A percentile compares a stretch with the other conserved stretches of the same genome.
phyloP scores from a whole-genome alignment of 768 basidiomycete genomes.

The Rhizopogon vulgaris region DNA sequence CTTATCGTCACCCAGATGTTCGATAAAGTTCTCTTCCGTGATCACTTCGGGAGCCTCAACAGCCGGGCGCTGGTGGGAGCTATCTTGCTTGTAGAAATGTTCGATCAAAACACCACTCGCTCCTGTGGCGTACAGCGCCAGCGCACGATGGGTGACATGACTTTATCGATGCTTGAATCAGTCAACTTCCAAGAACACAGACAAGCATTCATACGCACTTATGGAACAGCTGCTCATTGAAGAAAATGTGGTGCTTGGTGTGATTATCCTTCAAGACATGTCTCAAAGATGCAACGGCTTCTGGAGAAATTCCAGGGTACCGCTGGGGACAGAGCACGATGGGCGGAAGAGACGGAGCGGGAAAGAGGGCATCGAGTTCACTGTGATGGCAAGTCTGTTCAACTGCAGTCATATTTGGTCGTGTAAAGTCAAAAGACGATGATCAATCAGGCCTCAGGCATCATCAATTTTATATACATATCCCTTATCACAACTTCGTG shows the following conservation, averaged over 20 bases:
- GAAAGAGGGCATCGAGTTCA: slow-evolving; percentile 2
- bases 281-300: slow-evolving; percentile 23
- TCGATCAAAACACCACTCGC: slow-evolving; percentile 16
- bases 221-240: slow-evolving; percentile 42
- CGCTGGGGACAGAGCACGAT: neutral
- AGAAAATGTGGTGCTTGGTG: slow-evolving; percentile 41
- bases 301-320: slow-evolving; percentile 9
- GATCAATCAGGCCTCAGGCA: no score
- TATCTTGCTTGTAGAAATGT: slow-evolving; percentile 20
- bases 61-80: slow-evolving; percentile 13
- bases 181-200: neutral
- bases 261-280: slow-evolving; percentile 43
- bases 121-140: slow-evolving; percentile 24
- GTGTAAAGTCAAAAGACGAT: no score
- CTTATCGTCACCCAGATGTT: slow-evolving; percentile 20
- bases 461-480: no score
- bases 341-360: slow-evolving; percentile 1
- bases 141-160: slow-evolving; percentile 23
- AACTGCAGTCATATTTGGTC: no score
- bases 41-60: slow-evolving; percentile 20
- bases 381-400: no score
- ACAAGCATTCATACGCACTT: slow-evolving; percentile 31
- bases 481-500: no score
- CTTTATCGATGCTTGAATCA: slow-evolving; percentile 2
- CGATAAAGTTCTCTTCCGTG: slow-evolving; percentile 15